Evolutionary conservation across 495 filamentous ascomycete genomes (phyloP), one percentile per base, ranked within the genome.

Genomic region (Aspergillus conjunctus): DNA sequence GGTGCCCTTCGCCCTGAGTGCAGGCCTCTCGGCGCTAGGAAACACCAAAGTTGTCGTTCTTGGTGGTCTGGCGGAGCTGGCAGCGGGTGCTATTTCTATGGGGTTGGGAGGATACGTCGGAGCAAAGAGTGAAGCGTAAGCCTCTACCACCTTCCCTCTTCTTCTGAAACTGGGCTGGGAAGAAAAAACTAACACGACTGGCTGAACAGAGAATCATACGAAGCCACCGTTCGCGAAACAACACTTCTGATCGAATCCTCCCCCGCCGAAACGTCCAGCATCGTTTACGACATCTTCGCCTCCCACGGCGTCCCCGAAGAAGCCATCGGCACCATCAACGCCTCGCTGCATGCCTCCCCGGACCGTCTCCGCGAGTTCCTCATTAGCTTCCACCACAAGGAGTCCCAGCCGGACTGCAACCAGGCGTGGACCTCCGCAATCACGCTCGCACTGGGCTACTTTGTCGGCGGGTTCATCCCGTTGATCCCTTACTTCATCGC

Each of bases 401-500:
- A 78, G 54, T 68, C 79, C 30, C 66, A 71, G 55, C 83, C 83
- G 1, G 76, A 78, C 56, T 77, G 79, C 37, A 80, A 79, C 59
- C 77, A 84, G 56, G 80, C 84, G 11, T 81, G 81, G 67, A 85
- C 78, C 30, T 86, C 84, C 32, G 80, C 82, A 30, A 67, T 84
- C 21, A 87, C 85, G 0, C 82, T 92, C n/a, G 85, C 87, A 0
- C 63, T 87, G 14, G 88, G 86, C 0, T 92, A 92, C 69, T 83
- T 91, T 56, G 69, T 92, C 20, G 90, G 89, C 26, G 90, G 90
- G 1, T 79, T 89, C 48, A 77, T 91, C 5, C 88, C 88, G 5
- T 74, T 92, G 10, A 75, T 90, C 51, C 90, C 89, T 6, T 92
- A 92, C 68, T 87, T 92, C 65, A 85, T 87, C 62, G 82, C 85